Percentiles rank a stretch among this genome's conserved stretches.
phyloP scores from a whole-genome alignment of 2,329 filamentous ascomycete genomes.

The Didymosphaeria variabile region DNA sequence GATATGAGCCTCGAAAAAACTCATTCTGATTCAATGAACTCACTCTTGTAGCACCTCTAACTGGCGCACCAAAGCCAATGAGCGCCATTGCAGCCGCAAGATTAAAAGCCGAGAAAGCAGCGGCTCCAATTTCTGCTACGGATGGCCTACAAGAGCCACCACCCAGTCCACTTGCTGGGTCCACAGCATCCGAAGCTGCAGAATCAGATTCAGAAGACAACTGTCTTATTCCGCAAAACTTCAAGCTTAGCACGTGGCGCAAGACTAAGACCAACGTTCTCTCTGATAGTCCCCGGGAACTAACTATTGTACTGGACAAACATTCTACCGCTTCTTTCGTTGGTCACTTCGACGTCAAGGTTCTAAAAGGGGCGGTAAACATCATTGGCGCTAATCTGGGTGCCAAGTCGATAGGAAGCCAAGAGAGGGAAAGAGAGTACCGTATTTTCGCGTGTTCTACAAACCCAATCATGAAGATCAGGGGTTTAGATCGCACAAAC shows the following conservation, averaged over 20 bases:
- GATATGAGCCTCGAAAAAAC: not conserved
- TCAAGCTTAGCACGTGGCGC: conserved; percentile 46
- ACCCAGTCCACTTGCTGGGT: conserved; percentile 27
- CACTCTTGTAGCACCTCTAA: conserved; percentile 19
- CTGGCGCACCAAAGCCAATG: conserved; percentile 31
- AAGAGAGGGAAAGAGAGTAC: conserved; percentile 25
- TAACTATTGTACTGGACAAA: conserved; percentile 40
- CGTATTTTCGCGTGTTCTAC: conserved; percentile 74
- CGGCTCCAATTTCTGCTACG: conserved; percentile 24
- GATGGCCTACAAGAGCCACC: conserved; percentile 26
- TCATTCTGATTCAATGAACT: conserved; percentile 2
- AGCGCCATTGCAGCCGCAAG: conserved; percentile 48
- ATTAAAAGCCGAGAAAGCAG: conserved; percentile 36
- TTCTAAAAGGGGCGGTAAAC: conserved; percentile 69
- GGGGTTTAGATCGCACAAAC: conserved; percentile 61
- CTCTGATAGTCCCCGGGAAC: conserved; percentile 33
- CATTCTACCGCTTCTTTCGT: conserved; percentile 54
- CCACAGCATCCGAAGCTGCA: conserved; percentile 27
- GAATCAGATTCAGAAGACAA: conserved; percentile 30
- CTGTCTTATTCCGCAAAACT: conserved; percentile 24
- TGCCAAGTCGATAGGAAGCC: conserved; percentile 40
- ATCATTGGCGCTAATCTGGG: conserved; percentile 71
- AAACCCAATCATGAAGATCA: conserved; percentile 73
- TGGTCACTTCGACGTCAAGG: conserved; percentile 72
- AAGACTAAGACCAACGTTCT: conserved; percentile 32